Conservation (phyloP, 805 yeast genomes). For the Yamadazyma scolyti region DNA sequence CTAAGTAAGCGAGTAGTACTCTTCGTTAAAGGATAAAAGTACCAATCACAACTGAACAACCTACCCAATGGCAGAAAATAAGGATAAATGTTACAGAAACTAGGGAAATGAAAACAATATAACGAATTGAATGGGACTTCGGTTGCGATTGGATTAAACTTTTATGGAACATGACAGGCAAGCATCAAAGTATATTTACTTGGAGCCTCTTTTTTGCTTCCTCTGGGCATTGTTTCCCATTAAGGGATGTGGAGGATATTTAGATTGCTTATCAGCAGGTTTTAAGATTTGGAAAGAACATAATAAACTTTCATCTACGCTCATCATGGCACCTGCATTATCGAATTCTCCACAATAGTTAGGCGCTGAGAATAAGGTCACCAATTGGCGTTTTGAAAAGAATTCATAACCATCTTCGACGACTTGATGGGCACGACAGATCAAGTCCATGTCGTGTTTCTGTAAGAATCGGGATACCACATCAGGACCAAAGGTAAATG, state of each 20-base stretch:
- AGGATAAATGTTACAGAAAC: too few species aligned
- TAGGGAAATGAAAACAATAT: too few species aligned
- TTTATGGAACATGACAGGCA: too few species aligned
- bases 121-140: too few species aligned
- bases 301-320: slow-evolving; percentile 91
- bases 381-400: slow-evolving; percentile 92
- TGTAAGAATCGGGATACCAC: slow-evolving; percentile 94
- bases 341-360: slow-evolving; percentile 99
- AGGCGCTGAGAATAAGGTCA: slow-evolving; percentile 94
- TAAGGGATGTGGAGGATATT: slow-evolving; percentile 41
- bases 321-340: slow-evolving; percentile 99
- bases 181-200: slow-evolving; percentile 30
- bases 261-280: slow-evolving; percentile 95
- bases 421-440: slow-evolving; percentile 98
- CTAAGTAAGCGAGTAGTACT: too few species aligned
- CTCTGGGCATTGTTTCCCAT: slow-evolving; percentile 48
- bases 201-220: slow-evolving; percentile 49
- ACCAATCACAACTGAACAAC: too few species aligned
- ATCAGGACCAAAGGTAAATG: slow-evolving; percentile 99
- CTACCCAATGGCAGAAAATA: too few species aligned
- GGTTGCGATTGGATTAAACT: too few species aligned
- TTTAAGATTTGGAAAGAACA: slow-evolving; percentile 96
- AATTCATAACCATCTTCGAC: slow-evolving; percentile 99
- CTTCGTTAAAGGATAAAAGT: too few species aligned
- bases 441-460: slow-evolving; percentile 96